Evolutionary conservation across 805 yeast genomes (phyloP), one percentile per base, ranked within the genome.

Genomic region (Yamadazyma olivae): DNA sequence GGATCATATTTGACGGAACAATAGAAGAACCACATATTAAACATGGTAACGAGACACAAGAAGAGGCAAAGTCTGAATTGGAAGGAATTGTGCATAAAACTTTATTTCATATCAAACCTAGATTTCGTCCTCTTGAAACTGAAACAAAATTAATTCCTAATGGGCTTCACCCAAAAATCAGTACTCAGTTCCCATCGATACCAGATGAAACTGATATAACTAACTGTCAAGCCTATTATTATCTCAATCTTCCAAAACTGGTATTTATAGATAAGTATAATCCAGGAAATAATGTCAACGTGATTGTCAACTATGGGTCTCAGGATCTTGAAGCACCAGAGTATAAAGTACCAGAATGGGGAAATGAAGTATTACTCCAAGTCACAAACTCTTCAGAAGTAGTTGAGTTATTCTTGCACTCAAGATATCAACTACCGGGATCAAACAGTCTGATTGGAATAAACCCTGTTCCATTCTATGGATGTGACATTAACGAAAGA

Each of bases 231-330:
- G 36, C 60, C 8, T 67, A 53, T 45, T 54, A 54, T 39, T 64
- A 68, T 47, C 33, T 60, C 22, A 50, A 54, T 12, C 39, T 68
- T 12, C 49, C 53, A 20, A 60, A 51, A 18, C 50, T 59, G 12
- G 49, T 67, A 10, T 64, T 68, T 20, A 43, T 68, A 24, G 74
- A 68, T 44, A 53, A 57, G 41, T 67, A 62, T 43, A 70, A 67
- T 44, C 63, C 67, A 2, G 44, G 44, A 1, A 33, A 39, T 9
- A 43, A 41, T 17, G 41, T 57, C 16, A 35, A 34, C 1, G 42
- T 59, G 4, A 43, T 64, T 8, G 46, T 55, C 10, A 48, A 52
- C 17, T 53, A 51, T 34, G 74, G 74, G 1, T 44, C 54, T 6
- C 38, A 44, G 12, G 65, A 68, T 40, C 48, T 68, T 36, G 74